Evolutionary conservation across 2,329 filamentous ascomycete species (phyloP), one percentile per base, ranked within the genome.

Genomic region (Biscogniauxia mediterranea): DNA sequence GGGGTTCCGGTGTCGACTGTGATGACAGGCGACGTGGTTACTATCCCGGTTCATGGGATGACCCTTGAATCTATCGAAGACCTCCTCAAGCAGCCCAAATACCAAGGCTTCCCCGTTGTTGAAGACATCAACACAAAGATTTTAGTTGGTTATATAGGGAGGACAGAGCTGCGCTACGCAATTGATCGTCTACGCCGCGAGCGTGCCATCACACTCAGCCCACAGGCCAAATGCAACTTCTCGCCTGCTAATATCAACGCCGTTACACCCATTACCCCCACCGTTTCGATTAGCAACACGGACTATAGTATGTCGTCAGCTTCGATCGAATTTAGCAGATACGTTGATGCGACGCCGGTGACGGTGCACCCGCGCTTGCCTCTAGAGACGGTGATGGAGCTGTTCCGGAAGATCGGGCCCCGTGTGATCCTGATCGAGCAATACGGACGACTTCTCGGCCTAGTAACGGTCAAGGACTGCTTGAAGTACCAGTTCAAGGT

Each of bases 351-450:
- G 8, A 96, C 93, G 0, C 95, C 95, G 0, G 86, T 99, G 1
- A 91, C 93, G 0, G 93, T 93, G 0, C 95, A 99, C 72, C 95
- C 95, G 0, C 88, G 92, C 1, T 85, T 98, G 0, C 91, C 94
- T 0, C 86, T 99, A 0, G 95, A 99, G 77, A 99, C 95, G 0
- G 94, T 96, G 32, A 97, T 99, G 93, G 95, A 99, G 73, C 83
- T 99, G 11, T 99, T 99, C 81, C 94, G 94, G 75, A 99, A 98
- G 79, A 96, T 99, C 74, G 95, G 95, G 0, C 95, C 94, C 0
- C 86, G 95, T 1, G 93, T 97, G 5, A 94, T 99, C 55, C 83
- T 99, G 3, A 89, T 97, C 49, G 95, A 99, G 75, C 90, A 97
- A 73, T 90, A 91, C 61, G 95, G 95, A 15, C 86, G 86, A 55